Base-by-base conservation (phyloP, 1,284 basidiomycete species). In the Ceratorhiza oryzae-sativae region DNA sequence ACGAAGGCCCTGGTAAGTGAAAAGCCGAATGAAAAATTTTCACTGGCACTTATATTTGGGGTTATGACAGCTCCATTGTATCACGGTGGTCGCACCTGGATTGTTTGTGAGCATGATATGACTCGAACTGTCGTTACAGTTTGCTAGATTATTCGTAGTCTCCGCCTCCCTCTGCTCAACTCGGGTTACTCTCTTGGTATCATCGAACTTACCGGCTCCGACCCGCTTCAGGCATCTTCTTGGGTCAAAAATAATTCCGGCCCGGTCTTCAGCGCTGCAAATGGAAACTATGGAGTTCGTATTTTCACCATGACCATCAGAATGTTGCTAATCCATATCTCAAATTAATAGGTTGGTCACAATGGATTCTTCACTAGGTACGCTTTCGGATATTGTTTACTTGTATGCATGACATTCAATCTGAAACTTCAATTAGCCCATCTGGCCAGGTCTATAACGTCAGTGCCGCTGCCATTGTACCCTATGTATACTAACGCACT, bases 161-260 rank as follows among this genome's bases (percentile, higher is more conserved):
- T 73, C 72, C 3, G 72, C 72, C 3, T 73, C 72, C 23, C 39
- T 23, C 25, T 73, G 73, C 42, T 41, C 59, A 27, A 60, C 49
- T 18, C 27, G 67, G 71, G 73, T 27, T 73, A 73, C 49, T 71
- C 73, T n/a, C 73, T 73, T 13, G 73, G 70, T 5, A 73, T 75
- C 1, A 77, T 82, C 4, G 79, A 80, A 72, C 76, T 81, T 12
- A 79, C 78, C 1, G 81, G 81, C 13, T 77, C 78, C 6, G 76
- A 81, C 71, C 82, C 81, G 4, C 74, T 81, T 27, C 77, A 65
- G 51, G 75, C 80, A 0, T 75, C 75, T 41, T 80, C 79, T 3
- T 83, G 81, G 81, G 59, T 55, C 3, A 71, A 71, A 32, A 46
- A 71, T 30, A 62, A 48, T 48, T n/a, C 58, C 32, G 70, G 70